Evolutionary conservation across 345 rosid genomes (phyloP).

Genomic region (Eutrema heterophyllum): DNA sequence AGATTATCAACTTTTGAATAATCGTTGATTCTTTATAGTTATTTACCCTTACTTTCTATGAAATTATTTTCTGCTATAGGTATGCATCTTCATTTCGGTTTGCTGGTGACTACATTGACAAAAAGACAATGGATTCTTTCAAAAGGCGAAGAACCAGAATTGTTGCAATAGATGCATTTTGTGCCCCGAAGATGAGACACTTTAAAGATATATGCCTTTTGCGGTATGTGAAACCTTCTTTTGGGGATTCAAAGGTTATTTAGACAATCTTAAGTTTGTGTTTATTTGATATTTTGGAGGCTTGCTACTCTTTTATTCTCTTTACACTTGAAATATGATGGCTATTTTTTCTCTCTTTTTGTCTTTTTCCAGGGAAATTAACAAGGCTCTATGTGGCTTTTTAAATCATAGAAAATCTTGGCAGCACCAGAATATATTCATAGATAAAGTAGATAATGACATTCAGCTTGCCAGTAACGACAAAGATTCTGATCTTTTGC

Average conservation of each 20-base stretch:
- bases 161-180: constrained; percentile 82
- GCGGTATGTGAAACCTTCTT: constrained; percentile 47
- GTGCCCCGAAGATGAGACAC: constrained; percentile 58
- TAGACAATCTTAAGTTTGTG: background rate
- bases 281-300: background rate
- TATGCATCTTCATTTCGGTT: constrained; percentile 92
- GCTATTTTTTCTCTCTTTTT: constrained; percentile 1
- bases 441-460: constrained; percentile 26
- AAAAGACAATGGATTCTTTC: constrained; percentile 47
- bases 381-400: constrained; percentile 94
- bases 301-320: background rate
- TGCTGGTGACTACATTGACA: constrained; percentile 71
- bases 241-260: constrained; percentile 9
- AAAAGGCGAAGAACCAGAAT: constrained; percentile 63
- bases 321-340: background rate
- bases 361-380: constrained; percentile 65
- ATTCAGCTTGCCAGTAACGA: constrained; percentile 24
- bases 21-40: background rate
- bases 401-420: constrained; percentile 41
- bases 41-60: constrained; percentile 18
- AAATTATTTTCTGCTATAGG: constrained; percentile 38
- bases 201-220: constrained; percentile 44
- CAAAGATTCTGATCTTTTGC: constrained; percentile 15
- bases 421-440: constrained; percentile 33
- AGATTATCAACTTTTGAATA: background rate